Evolutionary conservation across 768 basidiomycete species (phyloP).

Genomic region (Cystofilobasidium capitatum): DNA sequence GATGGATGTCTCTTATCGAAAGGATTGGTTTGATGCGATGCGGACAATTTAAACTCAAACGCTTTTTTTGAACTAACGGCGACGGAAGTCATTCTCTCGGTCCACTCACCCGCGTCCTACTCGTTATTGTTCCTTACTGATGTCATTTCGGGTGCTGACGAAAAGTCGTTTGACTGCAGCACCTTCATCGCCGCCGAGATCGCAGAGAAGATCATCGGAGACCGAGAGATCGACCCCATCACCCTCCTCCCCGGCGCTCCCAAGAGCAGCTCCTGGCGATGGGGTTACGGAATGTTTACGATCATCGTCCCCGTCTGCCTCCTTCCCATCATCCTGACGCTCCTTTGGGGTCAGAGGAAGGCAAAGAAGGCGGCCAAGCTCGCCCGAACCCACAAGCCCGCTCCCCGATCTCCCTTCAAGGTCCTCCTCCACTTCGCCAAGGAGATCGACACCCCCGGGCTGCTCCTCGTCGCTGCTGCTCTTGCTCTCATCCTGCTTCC

Average conservation of each 20-base stretch:
- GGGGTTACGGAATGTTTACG: conserved; percentile 41
- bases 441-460: conserved; percentile 30
- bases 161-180: conserved; percentile 25
- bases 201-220: conserved; percentile 35
- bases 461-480: conserved; percentile 37
- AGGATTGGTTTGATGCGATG: too few relatives aligned
- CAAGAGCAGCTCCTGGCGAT: conserved; percentile 35
- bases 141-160: conserved; percentile 39
- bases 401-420: neutral
- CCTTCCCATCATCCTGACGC: conserved; percentile 36
- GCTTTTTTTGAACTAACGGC: too few relatives aligned
- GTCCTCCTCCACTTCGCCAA: neutral
- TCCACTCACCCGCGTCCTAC: too few relatives aligned
- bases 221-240: too few relatives aligned
- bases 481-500: conserved; percentile 39
- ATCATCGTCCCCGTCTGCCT: conserved; percentile 39
- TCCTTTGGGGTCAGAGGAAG: conserved; percentile 38
- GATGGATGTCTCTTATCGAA: too few relatives aligned
- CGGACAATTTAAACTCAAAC: too few relatives aligned
- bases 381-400: neutral
- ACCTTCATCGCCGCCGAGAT: conserved; percentile 42
- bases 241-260: neutral
- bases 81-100: too few relatives aligned
- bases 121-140: too few relatives aligned
- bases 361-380: neutral